These are phyloP conservation scores for Eimeria sp. DNA, from an alignment of 169 alveolate species.

Conservation along the genomic window DNA sequence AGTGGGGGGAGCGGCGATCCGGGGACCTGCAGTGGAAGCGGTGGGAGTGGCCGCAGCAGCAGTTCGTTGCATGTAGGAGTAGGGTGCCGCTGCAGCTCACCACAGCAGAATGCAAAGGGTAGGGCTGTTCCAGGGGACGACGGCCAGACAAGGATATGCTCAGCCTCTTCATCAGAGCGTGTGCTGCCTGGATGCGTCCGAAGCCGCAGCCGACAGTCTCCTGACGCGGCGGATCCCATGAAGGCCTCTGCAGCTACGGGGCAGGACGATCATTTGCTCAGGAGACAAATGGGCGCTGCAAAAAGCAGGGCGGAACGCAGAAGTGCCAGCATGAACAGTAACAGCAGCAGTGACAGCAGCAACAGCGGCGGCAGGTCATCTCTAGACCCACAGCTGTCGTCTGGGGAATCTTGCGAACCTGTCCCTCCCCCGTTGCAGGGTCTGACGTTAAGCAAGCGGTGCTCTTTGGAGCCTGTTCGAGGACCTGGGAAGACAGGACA, in stretches of 20 bases:
- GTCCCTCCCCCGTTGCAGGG: slow-evolving; percentile 14
- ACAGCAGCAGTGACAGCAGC: neutral
- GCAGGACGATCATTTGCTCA: neutral
- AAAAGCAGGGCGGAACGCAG: neutral
- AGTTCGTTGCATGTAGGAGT: neutral
- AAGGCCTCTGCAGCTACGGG: slow-evolving; percentile 44
- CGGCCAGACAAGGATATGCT: neutral
- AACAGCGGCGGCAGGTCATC: slow-evolving; percentile 30
- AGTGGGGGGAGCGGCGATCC: neutral
- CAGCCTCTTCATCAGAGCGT: neutral
- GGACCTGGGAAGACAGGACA: neutral
- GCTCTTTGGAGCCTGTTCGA: neutral
- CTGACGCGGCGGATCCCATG: slow-evolving; percentile 49
- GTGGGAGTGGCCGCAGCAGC: slow-evolving; percentile 4
- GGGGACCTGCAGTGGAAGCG: neutral
- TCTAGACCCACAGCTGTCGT: neutral
- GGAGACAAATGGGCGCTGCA: slow-evolving; percentile 20
- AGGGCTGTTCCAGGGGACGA: neutral
- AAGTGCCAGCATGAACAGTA: neutral
- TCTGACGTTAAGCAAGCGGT: neutral
- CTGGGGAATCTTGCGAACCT: neutral
- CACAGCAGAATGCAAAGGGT: neutral
- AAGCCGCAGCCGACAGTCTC: slow-evolving; percentile 15
- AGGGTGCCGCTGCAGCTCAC: slow-evolving; percentile 19
- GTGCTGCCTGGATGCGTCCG: neutral